Evolutionary conservation across 768 basidiomycete species (phyloP).

Genomic region (Boletales sp.): DNA sequence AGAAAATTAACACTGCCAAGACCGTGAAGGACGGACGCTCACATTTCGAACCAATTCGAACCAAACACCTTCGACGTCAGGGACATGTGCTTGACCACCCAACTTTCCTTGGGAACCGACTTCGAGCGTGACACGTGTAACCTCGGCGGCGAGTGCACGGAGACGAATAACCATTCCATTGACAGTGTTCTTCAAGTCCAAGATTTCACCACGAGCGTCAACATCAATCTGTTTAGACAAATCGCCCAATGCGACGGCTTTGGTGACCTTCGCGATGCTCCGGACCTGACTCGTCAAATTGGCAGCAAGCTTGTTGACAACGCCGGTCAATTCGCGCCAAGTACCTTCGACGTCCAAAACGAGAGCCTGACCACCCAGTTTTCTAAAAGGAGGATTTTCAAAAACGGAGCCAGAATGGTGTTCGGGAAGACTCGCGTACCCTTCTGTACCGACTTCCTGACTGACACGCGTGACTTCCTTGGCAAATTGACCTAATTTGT

Average conservation of each 20-base stretch:
- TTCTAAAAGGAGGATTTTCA: constrained; percentile 34
- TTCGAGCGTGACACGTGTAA: constrained; percentile 79
- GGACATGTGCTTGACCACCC: constrained; percentile 84
- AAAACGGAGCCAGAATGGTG: constrained; percentile 11
- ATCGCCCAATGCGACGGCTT: constrained; percentile 84
- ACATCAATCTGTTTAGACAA: constrained; percentile 89
- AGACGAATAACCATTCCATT: constrained; percentile 49
- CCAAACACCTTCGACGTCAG: constrained; percentile 92
- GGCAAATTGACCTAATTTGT: constrained; percentile 81
- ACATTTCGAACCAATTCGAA: constrained; percentile 76
- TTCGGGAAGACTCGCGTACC: constrained; percentile 35
- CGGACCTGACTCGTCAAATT: constrained; percentile 65
- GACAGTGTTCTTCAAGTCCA: constrained; percentile 68
- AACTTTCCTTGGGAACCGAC: constrained; percentile 88
- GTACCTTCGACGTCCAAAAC: constrained; percentile 88
- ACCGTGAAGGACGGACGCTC: constrained; percentile 16
- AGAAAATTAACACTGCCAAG: constrained; percentile 7
- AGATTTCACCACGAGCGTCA: constrained; percentile 85
- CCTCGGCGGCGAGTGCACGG: constrained; percentile 73
- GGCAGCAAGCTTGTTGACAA: constrained; percentile 77
- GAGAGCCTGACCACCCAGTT: constrained; percentile 82
- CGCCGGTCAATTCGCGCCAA: constrained; percentile 81
- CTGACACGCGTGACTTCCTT: constrained; percentile 85
- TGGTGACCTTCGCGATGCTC: constrained; percentile 59
- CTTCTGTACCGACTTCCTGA: constrained; percentile 82